Evolutionary conservation across 805 yeast species (phyloP).

Genomic region (Saccharomycopsis sp.): DNA sequence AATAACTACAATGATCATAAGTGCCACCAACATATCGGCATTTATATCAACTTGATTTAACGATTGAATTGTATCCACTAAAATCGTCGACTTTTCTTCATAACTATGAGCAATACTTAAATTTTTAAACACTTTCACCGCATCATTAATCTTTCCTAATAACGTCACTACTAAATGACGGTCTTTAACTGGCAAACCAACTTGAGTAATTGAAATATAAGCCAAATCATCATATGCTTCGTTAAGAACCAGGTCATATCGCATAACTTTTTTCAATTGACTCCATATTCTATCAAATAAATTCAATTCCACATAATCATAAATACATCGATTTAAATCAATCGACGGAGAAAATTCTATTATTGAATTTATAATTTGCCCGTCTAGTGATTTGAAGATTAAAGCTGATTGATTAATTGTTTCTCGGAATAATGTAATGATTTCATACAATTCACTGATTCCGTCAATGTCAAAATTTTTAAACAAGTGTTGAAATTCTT

Average conservation of each 20-base stretch:
- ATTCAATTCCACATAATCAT: slow-evolving; percentile 65
- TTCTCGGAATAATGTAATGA: slow-evolving; percentile 25
- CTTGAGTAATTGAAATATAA: slow-evolving; percentile 36
- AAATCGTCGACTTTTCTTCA: slow-evolving; percentile 38
- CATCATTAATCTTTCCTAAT: slow-evolving; percentile 37
- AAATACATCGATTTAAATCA: slow-evolving; percentile 48
- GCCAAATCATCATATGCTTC: slow-evolving; percentile 26
- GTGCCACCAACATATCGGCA: slow-evolving; percentile 75
- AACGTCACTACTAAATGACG: slow-evolving; percentile 30
- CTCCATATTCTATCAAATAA: slow-evolving; percentile 65
- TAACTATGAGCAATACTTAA: slow-evolving; percentile 41
- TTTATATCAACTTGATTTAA: slow-evolving; percentile 41
- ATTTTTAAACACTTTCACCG: slow-evolving; percentile 45
- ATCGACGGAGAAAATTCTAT: slow-evolving; percentile 30
- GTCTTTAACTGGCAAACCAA: slow-evolving; percentile 33
- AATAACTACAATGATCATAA: slow-evolving; percentile 63
- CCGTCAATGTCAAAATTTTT: slow-evolving; percentile 32
- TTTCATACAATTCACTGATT: slow-evolving; percentile 26
- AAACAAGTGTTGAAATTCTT: slow-evolving; percentile 34
- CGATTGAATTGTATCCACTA: slow-evolving; percentile 45
- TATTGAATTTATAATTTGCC: slow-evolving; percentile 23
- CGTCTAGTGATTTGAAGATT: slow-evolving; percentile 25
- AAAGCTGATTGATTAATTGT: slow-evolving; percentile 26
- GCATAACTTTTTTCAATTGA: slow-evolving; percentile 30
- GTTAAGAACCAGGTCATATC: slow-evolving; percentile 21